Evolutionary conservation across 2,329 filamentous ascomycete genomes (phyloP).

Genomic region (Penicillium polonicum): DNA sequence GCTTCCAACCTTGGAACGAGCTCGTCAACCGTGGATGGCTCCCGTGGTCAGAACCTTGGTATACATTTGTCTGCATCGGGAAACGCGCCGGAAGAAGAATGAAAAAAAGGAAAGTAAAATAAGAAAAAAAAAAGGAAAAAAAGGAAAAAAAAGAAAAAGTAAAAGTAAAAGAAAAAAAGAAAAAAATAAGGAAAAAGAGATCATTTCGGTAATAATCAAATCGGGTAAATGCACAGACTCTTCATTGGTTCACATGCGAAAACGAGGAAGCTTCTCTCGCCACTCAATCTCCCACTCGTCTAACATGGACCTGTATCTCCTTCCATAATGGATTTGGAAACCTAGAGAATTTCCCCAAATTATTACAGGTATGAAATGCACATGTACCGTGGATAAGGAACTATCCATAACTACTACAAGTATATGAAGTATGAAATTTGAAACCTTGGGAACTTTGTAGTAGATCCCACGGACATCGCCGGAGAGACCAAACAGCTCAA

Average conservation of each 20-base stretch:
- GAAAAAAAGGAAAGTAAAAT: neutral
- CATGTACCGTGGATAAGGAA: neutral
- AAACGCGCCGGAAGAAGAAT: slow-evolving; percentile 4
- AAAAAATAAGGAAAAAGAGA: neutral
- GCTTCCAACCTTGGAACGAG: neutral
- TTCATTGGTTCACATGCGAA: slow-evolving; percentile 2
- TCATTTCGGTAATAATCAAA: slow-evolving; percentile 12
- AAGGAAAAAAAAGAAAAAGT: too few species aligned
- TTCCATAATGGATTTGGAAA: slow-evolving; percentile 1
- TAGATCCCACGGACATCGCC: slow-evolving; percentile 3
- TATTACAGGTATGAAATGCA: neutral
- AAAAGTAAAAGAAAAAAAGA: too few species aligned
- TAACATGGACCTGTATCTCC: slow-evolving; percentile 6
- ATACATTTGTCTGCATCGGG: neutral
- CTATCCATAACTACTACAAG: neutral
- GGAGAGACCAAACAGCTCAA: neutral
- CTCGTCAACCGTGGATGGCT: neutral
- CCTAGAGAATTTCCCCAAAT: neutral
- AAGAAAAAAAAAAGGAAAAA: neutral
- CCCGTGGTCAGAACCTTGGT: neutral
- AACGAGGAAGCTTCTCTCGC: neutral
- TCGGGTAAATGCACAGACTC: slow-evolving; percentile 25
- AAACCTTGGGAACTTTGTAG: neutral
- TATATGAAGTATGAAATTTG: neutral
- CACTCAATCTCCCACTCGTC: neutral